Evolutionary conservation across 148 eudicot genomes (phyloP), one percentile per base, ranked within the genome.

Genomic region (Selenicereus undatus): DNA sequence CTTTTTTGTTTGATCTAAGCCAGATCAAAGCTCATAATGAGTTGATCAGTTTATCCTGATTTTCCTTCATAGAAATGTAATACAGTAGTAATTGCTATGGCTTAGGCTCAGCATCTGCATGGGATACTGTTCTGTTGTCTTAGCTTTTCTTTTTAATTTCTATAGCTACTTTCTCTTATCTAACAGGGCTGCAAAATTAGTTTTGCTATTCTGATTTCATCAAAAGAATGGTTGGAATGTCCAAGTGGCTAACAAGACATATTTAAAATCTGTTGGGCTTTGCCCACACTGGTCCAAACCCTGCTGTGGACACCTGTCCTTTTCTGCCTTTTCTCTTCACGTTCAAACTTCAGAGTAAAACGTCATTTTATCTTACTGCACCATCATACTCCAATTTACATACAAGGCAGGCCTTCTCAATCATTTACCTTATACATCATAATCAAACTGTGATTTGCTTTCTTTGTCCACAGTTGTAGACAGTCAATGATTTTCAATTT

Each of bases 201-300:
- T 16, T 54, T 10, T 54, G 60, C 60, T 54, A 16, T 54, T 54
- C 60, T 54, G 60, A 12, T 17, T 17, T 54, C 60, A 45, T 45
- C 50, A 45, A 7, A 54, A 54, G 18, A 12, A 54, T 54, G 60
- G 91, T 90, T 91, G 88, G 89, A 89, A 90, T 90, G 93, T 90
- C 93, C 89, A 91, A 90, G 91, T 89, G 93, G 93, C 87, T 90
- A 89, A 90, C 91, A 91, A 90, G 93, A 90, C 91, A 90, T 90
- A 90, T 90, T 90, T 90, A 91, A 90, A 90, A 90, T 90, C 93
- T 89, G 91, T 89, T 90, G 96, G 98, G 96, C 91, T 91, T 85
- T 84, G 94, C 97, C 91, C 94, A 94, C 89, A 94, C 95, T 91
- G 97, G 98, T 94, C 92, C 94, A 97, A 94, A 90, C 93, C 97